A percentile compares a stretch with the other conserved stretches of the same genome.
phyloP scores from a whole-genome alignment of 2,329 filamentous ascomycete species.

The Aquanectria penicillioides region DNA sequence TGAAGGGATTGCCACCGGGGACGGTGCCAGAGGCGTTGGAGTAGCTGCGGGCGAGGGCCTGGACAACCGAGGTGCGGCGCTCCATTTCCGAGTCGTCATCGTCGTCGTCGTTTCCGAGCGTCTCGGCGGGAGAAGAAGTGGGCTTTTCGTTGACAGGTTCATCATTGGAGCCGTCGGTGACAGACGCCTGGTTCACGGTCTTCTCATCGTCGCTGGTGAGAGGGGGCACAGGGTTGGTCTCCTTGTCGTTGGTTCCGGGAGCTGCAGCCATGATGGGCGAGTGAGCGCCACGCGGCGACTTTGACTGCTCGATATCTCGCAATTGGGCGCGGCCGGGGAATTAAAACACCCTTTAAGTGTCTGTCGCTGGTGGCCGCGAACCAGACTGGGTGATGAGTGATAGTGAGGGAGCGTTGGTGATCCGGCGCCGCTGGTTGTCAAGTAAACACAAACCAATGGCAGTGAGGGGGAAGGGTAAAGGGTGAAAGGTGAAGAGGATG shows the following conservation, averaged over 20 bases:
- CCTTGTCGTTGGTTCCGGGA: conserved; percentile 46
- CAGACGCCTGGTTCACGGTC: conserved; percentile 48
- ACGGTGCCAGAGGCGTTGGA: conserved; percentile 57
- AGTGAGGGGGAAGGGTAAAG: not conserved
- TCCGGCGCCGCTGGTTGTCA: too few relatives aligned
- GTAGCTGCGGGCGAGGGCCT: conserved; percentile 65
- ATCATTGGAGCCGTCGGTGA: conserved; percentile 48
- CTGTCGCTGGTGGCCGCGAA: not conserved
- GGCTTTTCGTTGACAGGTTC: conserved; percentile 38
- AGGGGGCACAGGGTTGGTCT: conserved; percentile 47
- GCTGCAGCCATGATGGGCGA: conserved; percentile 36
- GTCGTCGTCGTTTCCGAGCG: conserved; percentile 44
- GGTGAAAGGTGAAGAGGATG: not conserved
- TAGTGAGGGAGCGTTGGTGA: not conserved
- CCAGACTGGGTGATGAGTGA: not conserved
- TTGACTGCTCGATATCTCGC: conserved; percentile 26
- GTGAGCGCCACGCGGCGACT: conserved; percentile 16
- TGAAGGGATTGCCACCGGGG: conserved; percentile 60
- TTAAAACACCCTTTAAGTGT: conserved; percentile 5
- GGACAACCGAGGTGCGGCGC: conserved; percentile 62
- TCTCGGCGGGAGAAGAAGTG: conserved; percentile 41
- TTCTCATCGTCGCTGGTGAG: conserved; percentile 28
- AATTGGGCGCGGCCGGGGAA: conserved; percentile 21
- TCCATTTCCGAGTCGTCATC: conserved; percentile 54
- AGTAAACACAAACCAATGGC: not conserved